These are phyloP conservation scores for Cryptosporidium ubiquitum DNA, from an alignment of 169 alveolate species.

Conservation along the genomic window DNA sequence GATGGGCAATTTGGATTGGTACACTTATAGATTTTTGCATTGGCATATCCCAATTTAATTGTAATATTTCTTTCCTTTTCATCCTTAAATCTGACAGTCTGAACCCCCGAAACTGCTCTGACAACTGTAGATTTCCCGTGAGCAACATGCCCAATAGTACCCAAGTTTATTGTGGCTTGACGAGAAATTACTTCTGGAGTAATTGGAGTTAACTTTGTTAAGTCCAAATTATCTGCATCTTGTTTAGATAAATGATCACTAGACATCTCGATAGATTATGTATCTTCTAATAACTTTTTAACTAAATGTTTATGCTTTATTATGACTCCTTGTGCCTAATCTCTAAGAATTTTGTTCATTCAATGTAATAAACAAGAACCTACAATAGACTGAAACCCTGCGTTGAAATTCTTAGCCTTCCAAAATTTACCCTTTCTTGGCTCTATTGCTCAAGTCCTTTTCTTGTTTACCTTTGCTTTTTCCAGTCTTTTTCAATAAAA, in stretches of 20 bases:
- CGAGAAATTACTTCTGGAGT: constrained; percentile 98
- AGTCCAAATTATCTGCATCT: constrained; percentile 87
- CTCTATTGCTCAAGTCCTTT: not conserved
- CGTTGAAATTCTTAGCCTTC: not conserved
- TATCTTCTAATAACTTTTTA: not conserved
- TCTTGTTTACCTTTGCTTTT: not conserved
- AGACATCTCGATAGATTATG: constrained; percentile 13
- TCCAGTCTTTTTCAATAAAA: not conserved
- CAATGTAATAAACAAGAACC: not conserved
- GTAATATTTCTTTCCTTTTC: constrained; percentile 98
- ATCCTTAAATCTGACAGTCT: constrained; percentile 94
- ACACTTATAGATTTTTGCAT: constrained; percentile 98
- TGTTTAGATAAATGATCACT: constrained; percentile 78
- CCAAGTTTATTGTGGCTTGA: constrained; percentile 98
- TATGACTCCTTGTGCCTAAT: constrained; percentile 8
- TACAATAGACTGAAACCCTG: not conserved
- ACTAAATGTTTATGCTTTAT: not conserved
- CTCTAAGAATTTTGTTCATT: not conserved
- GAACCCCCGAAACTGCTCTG: constrained; percentile 96
- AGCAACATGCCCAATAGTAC: constrained; percentile 99
- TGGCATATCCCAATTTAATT: constrained; percentile 96
- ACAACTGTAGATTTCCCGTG: constrained; percentile 99
- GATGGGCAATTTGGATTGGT: constrained; percentile 95
- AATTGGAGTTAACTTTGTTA: constrained; percentile 93
- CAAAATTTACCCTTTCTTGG: not conserved